Evolutionary conservation across 1,284 basidiomycete species (phyloP), one percentile per base, ranked within the genome.

Genomic region (Agaricales sp.): DNA sequence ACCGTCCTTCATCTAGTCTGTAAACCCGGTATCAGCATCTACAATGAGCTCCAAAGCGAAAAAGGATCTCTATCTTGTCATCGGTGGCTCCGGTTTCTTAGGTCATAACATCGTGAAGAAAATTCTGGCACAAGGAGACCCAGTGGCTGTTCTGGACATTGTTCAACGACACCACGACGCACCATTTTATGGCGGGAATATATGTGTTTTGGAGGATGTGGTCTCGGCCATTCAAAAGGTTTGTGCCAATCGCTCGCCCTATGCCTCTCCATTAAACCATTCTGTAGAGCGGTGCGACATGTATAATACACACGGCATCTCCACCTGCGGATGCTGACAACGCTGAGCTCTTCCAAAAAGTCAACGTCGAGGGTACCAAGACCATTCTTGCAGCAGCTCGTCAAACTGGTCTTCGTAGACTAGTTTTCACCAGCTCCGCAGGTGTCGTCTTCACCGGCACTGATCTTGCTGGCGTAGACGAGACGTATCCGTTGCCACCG

Each of bases 51-150:
- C 6, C 14, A 30, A 6, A 14, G 14, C 26, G 14, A 30, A 30
- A 30, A 30, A 14, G 14, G 26, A 30, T 14, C 6, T 30, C 14
- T 68, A 67, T 58, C 63, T 78, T 30, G 71, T 78, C 53, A 67
- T 77, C 54, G 77, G 77, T 47, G 76, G 76, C 13, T 70, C 69
- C 54, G 77, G 78, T 3, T 77, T 82, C 61, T 63, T 82, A 4
- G 79, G 79, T 19, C 62, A 73, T 50, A 70, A 74, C 53, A 71
- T 81, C 50, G 74, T 79, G 24, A 66, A 74, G 55, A 64, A 65
- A 25, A 65, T 82, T 12, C 51, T 74, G 24, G 66, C 61, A 3
- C 63, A 74, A 38, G 77, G 74, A 19, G 74, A 78, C 59, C 56
- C 64, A 41, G 70, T 77, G 2, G 61, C 69, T 6, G 73, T 79